A percentile compares a stretch with the other conserved stretches of the same genome.
Evolutionary conservation across 495 filamentous ascomycete genomes (phyloP).

Genomic region (Neurospora sp.): DNA sequence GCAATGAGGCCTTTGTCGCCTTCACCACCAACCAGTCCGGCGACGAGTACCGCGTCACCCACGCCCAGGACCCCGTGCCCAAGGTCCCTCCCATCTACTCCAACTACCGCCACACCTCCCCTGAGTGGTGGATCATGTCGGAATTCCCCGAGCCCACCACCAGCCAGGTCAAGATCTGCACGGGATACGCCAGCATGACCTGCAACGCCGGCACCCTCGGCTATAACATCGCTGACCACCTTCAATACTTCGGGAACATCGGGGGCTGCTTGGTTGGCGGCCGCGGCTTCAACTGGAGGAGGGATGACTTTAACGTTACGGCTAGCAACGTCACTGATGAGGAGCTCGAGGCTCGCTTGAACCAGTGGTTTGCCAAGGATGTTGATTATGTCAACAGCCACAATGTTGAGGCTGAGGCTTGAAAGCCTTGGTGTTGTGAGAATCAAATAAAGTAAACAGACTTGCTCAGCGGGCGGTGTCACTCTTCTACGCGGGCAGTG

Average conservation of each 20-base stretch:
- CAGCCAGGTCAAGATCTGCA: constrained; percentile 27
- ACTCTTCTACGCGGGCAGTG: too few relatives aligned
- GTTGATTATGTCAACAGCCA: constrained; percentile 1
- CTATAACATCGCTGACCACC: constrained; percentile 23
- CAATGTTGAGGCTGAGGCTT: neutral
- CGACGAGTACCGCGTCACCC: constrained; percentile 55
- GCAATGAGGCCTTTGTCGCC: constrained; percentile 43
- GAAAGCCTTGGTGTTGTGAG: too few relatives aligned
- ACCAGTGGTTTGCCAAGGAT: constrained; percentile 21
- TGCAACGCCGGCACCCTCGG: constrained; percentile 32
- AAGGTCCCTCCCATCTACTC: constrained; percentile 45
- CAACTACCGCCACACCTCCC: constrained; percentile 52
- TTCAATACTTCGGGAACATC: constrained; percentile 29
- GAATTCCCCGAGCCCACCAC: constrained; percentile 7
- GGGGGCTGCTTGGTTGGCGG: constrained; percentile 15
- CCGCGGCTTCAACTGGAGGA: constrained; percentile 11
- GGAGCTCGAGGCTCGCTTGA: constrained; percentile 21
- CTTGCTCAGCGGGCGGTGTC: too few relatives aligned
- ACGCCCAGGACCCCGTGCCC: constrained; percentile 57
- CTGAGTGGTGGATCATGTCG: constrained; percentile 52
- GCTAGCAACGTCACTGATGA: constrained; percentile 16
- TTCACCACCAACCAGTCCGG: constrained; percentile 43
- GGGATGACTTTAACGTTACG: constrained; percentile 6
- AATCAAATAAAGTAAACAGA: too few relatives aligned
- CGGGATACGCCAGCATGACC: constrained; percentile 22